Evolutionary conservation across 2,329 filamentous ascomycete species (phyloP), one percentile per base, ranked within the genome.

Genomic region (Aureobasidium pullulans): DNA sequence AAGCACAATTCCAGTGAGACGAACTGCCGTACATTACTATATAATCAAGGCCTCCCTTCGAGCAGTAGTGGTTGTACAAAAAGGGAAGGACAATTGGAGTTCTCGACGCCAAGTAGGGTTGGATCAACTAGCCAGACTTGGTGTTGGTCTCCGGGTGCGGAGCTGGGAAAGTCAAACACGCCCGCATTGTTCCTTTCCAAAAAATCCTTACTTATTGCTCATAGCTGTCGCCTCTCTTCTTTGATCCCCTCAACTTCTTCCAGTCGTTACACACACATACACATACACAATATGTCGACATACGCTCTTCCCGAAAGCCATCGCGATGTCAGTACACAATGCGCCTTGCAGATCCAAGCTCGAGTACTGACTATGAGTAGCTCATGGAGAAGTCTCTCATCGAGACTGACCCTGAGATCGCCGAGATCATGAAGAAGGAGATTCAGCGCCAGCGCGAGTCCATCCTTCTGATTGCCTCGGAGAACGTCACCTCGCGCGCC

Each of bases 401-500:
- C 70, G 90, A 96, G 69, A 87, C 88, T 60, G 94, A 99, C 76
- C 88, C 90, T 60, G 92, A 97, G 83, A 90, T 99, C 71, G 91
- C 91, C 66, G 82, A 88, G 79, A 96, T 99, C 78, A 97, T 99
- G 92, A 88, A 90, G 81, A 85, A 89, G 70, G 93, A 97, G 79
- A 88, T 96, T 72, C 86, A 96, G 84, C 90, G 94, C 73, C 94
- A 99, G 82, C 87, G 90, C 76, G 92, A 99, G 83, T 97, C 92
- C 69, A 96, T 99, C 77, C 90, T 97, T 72, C 87, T 99, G 74
- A 99, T 99, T 71, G 93, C 94, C 72, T 97, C 94, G 60, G 94
- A 99, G 82, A 99, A 99, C 82, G 92, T 99, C 78, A 99, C 94
- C 61, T 99, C 94, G 64, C 91, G 92, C 69, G 92, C 94, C 70